phyloP scores from a whole-genome alignment of 108 stramenopile genomes.

The Poteriospumella lacustris region DNA sequence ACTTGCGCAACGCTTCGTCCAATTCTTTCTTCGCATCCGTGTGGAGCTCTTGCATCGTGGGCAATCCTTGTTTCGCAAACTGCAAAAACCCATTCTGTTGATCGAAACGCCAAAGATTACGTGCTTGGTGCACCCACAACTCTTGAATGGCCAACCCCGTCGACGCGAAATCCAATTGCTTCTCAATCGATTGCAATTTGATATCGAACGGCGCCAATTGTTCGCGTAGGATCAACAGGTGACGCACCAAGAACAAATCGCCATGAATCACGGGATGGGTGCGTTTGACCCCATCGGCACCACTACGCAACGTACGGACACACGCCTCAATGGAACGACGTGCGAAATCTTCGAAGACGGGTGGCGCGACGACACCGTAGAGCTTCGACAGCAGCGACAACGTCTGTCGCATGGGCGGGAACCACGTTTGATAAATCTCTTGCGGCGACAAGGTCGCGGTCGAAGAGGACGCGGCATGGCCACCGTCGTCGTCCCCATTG shows the following conservation, averaged over 20 bases:
- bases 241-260: constrained; percentile 78
- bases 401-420: constrained; percentile 78
- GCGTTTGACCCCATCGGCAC: not conserved
- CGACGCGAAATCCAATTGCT: constrained; percentile 78
- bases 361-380: constrained; percentile 79
- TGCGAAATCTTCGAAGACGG: constrained; percentile 85
- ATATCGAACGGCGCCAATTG: constrained; percentile 87
- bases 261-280: constrained; percentile 49
- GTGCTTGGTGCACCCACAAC: not conserved
- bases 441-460: not conserved
- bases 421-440: constrained; percentile 57
- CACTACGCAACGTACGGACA: not conserved
- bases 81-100: constrained; percentile 36
- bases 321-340: constrained; percentile 28
- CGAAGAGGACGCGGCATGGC: not conserved
- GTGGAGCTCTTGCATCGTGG: constrained; percentile 37
- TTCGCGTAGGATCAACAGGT: constrained; percentile 78
- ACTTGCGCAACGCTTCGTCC: constrained; percentile 39
- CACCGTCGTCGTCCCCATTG: not conserved
- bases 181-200: constrained; percentile 72
- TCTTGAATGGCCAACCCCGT: constrained; percentile 67
- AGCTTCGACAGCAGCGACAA: constrained; percentile 75
- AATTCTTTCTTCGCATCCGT: constrained; percentile 44
- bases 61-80: constrained; percentile 35
- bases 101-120: constrained; percentile 27